Conservation (phyloP, 345 rosid genomes). For the Reutealis trisperma region DNA sequence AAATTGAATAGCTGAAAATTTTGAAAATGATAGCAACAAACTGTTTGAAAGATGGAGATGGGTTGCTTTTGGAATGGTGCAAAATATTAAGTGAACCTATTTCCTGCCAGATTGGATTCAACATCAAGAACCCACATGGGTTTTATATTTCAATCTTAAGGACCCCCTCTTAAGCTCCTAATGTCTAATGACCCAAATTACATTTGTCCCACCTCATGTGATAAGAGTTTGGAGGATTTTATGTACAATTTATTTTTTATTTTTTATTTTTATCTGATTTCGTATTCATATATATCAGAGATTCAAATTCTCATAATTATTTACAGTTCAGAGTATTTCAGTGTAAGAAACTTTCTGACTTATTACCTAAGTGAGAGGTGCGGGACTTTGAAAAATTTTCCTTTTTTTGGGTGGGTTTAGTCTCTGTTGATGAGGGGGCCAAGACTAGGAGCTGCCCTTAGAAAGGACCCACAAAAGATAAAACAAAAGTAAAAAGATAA, state of each 20-base stretch:
- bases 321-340: too few species aligned
- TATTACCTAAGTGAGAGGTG: too few species aligned
- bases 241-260: background rate
- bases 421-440: background rate
- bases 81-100: background rate
- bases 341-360: too few species aligned
- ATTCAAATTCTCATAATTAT: too few species aligned
- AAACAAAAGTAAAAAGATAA: slow-evolving; percentile 5
- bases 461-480: slow-evolving; percentile 12
- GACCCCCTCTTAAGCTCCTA: background rate
- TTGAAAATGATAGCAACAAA: background rate
- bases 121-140: background rate
- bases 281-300: too few species aligned
- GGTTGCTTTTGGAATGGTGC: slow-evolving; percentile 2
- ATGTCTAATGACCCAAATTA: background rate
- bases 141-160: background rate
- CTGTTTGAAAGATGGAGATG: too few species aligned
- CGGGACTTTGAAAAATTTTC: background rate
- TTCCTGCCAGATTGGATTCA: slow-evolving; percentile 7
- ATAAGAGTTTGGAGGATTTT: background rate
- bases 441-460: background rate
- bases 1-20: background rate
- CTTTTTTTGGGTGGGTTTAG: background rate
- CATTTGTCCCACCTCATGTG: background rate
- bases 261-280: background rate